Evolutionary conservation across 2,329 filamentous ascomycete genomes (phyloP).

Genomic region (Fusarium pseudocircinatum): DNA sequence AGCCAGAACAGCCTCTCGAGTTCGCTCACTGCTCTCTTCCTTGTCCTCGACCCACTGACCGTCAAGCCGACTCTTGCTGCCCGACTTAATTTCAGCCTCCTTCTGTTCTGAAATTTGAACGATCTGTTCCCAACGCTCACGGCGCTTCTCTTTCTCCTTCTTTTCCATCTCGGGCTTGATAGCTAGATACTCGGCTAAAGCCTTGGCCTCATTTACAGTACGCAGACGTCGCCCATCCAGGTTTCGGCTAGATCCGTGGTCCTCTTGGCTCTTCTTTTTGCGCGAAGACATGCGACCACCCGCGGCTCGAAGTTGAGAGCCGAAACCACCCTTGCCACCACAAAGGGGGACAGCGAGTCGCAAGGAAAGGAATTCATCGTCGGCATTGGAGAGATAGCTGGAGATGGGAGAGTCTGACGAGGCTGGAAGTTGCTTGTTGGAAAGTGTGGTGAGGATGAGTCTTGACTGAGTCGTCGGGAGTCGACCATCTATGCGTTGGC

Average conservation of each 20-base stretch:
- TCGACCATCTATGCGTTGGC: slow-evolving; percentile 68
- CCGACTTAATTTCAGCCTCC: slow-evolving; percentile 83
- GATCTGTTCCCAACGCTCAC: slow-evolving; percentile 87
- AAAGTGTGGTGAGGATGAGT: slow-evolving; percentile 83
- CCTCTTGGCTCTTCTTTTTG: slow-evolving; percentile 86
- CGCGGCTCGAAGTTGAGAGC: slow-evolving; percentile 93
- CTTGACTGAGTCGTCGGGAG: slow-evolving; percentile 66
- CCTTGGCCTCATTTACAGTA: slow-evolving; percentile 95
- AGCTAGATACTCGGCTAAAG: slow-evolving; percentile 91
- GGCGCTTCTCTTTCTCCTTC: slow-evolving; percentile 87
- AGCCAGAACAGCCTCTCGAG: slow-evolving; percentile 76
- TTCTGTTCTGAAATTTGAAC: slow-evolving; percentile 84
- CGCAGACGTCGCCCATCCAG: slow-evolving; percentile 89
- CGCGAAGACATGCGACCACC: slow-evolving; percentile 98
- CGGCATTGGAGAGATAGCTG: slow-evolving; percentile 64
- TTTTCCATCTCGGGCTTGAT: slow-evolving; percentile 98
- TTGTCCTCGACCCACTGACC: slow-evolving; percentile 96
- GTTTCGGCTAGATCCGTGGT: slow-evolving; percentile 91
- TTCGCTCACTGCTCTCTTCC: slow-evolving; percentile 87
- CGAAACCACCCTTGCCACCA: slow-evolving; percentile 97
- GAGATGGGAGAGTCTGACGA: slow-evolving; percentile 66
- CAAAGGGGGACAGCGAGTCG: slow-evolving; percentile 81
- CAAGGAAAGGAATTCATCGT: slow-evolving; percentile 80
- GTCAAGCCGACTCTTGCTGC: slow-evolving; percentile 76
- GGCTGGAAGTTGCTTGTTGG: slow-evolving; percentile 74